Evolutionary conservation across 2,329 filamentous ascomycete species (phyloP).

Genomic region (Sporothrix pallida): DNA sequence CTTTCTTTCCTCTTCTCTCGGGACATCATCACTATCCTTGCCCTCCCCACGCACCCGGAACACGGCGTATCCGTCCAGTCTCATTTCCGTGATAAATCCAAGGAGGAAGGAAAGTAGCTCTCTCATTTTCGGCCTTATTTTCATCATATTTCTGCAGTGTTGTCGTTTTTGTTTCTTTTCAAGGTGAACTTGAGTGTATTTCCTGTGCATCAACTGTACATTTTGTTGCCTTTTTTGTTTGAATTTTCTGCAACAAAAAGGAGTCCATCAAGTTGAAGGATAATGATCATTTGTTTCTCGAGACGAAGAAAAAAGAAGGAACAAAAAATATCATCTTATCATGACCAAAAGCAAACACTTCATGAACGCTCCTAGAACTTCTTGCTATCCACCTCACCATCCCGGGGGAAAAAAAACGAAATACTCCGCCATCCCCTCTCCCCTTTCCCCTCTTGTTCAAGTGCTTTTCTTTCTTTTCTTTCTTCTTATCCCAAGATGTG

Average conservation of each 20-base stretch:
- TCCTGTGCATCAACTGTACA: too few relatives aligned
- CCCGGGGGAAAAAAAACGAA: too few relatives aligned
- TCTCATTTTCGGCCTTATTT: not conserved
- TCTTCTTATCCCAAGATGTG: too few relatives aligned
- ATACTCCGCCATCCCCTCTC: too few relatives aligned
- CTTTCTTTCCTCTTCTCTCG: not conserved
- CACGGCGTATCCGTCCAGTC: not conserved
- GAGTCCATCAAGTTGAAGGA: not conserved
- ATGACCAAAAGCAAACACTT: not conserved
- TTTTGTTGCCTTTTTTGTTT: not conserved
- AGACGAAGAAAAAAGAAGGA: not conserved
- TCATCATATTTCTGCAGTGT: not conserved
- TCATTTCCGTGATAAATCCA: not conserved
- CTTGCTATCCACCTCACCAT: not conserved
- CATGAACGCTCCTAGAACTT: not conserved
- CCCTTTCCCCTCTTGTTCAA: too few relatives aligned
- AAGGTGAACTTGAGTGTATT: not conserved
- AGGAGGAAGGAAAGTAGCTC: not conserved
- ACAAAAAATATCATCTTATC: not conserved
- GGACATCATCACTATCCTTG: not conserved
- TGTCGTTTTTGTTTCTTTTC: not conserved
- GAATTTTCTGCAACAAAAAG: conserved; percentile 10
- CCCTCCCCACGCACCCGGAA: conserved; percentile 13
- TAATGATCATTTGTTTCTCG: not conserved
- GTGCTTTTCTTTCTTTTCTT: too few relatives aligned